Percentiles rank a stretch among this genome's conserved stretches.
Evolutionary conservation across 2,329 filamentous ascomycete genomes (phyloP).

Genomic region (Biscogniauxia sp.): DNA sequence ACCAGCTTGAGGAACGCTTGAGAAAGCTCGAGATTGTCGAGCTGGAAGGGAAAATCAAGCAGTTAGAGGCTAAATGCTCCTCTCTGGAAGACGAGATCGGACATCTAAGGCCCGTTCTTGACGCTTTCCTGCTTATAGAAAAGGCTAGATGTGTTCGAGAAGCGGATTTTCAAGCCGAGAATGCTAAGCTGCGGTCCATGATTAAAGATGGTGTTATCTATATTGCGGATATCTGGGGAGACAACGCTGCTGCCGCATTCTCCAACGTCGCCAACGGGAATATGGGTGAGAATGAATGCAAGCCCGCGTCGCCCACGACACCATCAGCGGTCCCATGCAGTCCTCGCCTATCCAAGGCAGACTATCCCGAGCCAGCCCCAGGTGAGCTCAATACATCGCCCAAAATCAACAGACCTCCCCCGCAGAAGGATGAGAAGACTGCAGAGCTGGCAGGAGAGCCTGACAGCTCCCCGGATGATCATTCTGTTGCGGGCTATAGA

Average conservation of each 20-base stretch:
- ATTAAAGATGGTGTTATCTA: background rate
- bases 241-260: background rate
- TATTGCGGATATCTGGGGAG: background rate
- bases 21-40: background rate
- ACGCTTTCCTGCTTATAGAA: background rate
- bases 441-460: background rate
- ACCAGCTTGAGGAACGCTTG: background rate
- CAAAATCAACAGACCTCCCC: background rate
- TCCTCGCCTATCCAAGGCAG: too few relatives aligned
- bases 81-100: background rate
- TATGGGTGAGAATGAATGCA: too few relatives aligned
- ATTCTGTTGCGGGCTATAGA: background rate
- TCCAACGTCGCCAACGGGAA: background rate
- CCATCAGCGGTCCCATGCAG: too few relatives aligned
- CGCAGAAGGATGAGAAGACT: background rate
- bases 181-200: background rate
- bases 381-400: too few relatives aligned
- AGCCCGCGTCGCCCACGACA: background rate
- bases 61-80: background rate
- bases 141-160: background rate
- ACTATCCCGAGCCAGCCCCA: too few relatives aligned
- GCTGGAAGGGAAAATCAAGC: background rate
- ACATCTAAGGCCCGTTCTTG: background rate
- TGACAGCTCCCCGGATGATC: background rate
- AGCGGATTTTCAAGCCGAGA: background rate